Evolutionary conservation across 768 basidiomycete species (phyloP).

Genomic region (Thelephora aurantiotincta): DNA sequence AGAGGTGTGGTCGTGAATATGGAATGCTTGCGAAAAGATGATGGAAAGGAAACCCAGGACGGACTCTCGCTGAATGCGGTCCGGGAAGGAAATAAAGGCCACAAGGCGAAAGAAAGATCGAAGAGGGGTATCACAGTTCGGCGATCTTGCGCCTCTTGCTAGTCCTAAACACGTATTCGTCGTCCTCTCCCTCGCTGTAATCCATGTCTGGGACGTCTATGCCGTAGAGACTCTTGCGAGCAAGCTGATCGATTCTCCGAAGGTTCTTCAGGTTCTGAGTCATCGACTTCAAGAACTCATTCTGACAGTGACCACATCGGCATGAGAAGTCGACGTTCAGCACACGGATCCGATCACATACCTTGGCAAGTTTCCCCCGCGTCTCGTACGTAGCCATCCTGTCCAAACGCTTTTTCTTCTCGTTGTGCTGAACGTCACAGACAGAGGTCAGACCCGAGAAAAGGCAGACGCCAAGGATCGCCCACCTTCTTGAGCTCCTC

Average conservation of each 20-base stretch:
- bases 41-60: too few species aligned
- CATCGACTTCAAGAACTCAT: constrained; percentile 55
- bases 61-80: too few species aligned
- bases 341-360: constrained; percentile 15
- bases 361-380: constrained; percentile 46
- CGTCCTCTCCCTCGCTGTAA: constrained; percentile 36
- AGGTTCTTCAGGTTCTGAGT: constrained; percentile 40
- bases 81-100: too few species aligned
- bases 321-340: neutral
- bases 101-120: too few species aligned
- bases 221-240: constrained; percentile 29
- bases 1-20: too few species aligned
- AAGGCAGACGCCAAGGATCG: neutral
- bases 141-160: constrained; percentile 10
- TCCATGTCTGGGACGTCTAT: constrained; percentile 25
- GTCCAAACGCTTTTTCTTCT: constrained; percentile 43
- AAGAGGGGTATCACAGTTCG: too few species aligned
- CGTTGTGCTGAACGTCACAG: constrained; percentile 40
- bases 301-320: constrained; percentile 22
- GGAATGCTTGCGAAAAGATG: too few species aligned
- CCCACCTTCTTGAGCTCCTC: constrained; percentile 59
- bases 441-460: neutral
- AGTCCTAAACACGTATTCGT: constrained; percentile 30
- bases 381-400: constrained; percentile 25
- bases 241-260: constrained; percentile 43